Conservation (phyloP, 1,284 basidiomycete species). For the Leccinum brunneo-olivaceum region DNA sequence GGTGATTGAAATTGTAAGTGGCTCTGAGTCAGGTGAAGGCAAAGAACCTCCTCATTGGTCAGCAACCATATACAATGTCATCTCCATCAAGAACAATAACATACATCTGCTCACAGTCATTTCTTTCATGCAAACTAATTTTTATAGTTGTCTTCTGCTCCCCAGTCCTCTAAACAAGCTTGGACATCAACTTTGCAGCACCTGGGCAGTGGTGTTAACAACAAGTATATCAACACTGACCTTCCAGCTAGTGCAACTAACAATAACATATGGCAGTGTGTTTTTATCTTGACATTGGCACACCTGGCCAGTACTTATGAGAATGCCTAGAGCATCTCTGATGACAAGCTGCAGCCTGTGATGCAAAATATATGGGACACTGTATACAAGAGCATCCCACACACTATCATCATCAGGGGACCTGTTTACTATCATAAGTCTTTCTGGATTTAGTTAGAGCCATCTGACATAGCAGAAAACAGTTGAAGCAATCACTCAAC, state of each 20-base stretch:
- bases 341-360: not conserved
- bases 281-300: not conserved
- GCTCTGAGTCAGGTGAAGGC: not conserved
- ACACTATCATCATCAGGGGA: not conserved
- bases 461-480: not conserved
- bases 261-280: not conserved
- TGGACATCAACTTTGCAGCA: no score
- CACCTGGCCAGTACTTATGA: not conserved
- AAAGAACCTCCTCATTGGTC: not conserved
- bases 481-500: slow-evolving; percentile 1
- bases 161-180: no score
- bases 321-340: not conserved
- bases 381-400: no score
- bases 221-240: not conserved
- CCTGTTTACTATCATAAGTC: slow-evolving; percentile 3
- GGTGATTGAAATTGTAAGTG: not conserved
- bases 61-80: not conserved
- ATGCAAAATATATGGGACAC: not conserved
- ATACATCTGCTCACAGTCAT: no score
- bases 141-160: no score
- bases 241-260: not conserved
- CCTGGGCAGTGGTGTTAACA: no score
- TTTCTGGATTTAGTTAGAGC: not conserved
- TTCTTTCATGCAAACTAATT: no score
- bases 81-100: no score